These are phyloP conservation scores for Arabis hirsuta DNA, from an alignment of 345 rosid species.

Conservation along the genomic window DNA sequence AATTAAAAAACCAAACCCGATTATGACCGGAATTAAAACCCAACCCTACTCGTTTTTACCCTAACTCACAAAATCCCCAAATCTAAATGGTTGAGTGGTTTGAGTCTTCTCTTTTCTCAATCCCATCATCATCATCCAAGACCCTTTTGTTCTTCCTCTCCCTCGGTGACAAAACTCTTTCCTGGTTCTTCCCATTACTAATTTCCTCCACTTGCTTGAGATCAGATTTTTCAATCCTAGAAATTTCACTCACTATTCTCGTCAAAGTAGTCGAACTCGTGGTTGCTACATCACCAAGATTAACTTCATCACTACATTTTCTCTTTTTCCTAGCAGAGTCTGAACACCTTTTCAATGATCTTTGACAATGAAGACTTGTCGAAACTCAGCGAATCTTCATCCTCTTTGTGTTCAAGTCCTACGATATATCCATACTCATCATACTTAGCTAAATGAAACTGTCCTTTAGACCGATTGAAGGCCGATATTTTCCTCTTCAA, in stretches of 20 bases:
- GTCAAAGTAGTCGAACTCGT: constrained; percentile 16
- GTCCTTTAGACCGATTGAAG: constrained; percentile 58
- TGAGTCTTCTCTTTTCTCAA: constrained; percentile 15
- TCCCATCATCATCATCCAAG: constrained; percentile 24
- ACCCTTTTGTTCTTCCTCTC: constrained; percentile 37
- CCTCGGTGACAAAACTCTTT: constrained; percentile 11
- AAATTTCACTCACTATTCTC: constrained; percentile 31
- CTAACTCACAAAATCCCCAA: too few relatives aligned
- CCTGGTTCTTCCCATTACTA: constrained; percentile 11
- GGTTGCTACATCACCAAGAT: constrained; percentile 17
- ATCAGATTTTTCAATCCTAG: constrained; percentile 16
- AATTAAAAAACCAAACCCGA: too few relatives aligned
- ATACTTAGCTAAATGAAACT: constrained; percentile 44
- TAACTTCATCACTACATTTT: constrained; percentile 35
- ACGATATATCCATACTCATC: constrained; percentile 51
- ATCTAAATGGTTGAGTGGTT: constrained; percentile 20
- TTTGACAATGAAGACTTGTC: not conserved
- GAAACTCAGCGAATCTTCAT: not conserved
- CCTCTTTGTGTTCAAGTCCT: constrained; percentile 68
- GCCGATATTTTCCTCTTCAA: constrained; percentile 65
- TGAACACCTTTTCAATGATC: constrained; percentile 43
- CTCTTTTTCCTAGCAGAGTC: constrained; percentile 43
- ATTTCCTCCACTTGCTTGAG: constrained; percentile 37
- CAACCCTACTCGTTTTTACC: too few relatives aligned
- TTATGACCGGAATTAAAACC: too few relatives aligned